Base-by-base conservation (phyloP, 2,329 filamentous ascomycete genomes). In the Aureobasidium pullulans region DNA sequence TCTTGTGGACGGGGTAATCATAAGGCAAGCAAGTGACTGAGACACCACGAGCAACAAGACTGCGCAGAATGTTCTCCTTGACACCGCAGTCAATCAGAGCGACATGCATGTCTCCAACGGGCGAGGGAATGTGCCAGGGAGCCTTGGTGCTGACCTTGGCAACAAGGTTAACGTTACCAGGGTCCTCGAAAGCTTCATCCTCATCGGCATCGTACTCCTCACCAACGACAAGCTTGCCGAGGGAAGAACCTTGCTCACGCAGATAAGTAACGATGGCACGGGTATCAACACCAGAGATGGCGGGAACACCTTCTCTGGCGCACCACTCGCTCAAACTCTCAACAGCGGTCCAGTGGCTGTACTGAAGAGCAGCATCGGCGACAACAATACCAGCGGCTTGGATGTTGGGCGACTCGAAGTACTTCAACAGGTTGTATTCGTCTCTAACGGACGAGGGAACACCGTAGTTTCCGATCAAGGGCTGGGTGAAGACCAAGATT, bases 51-150 rank as follows among this genome's bases (percentile, higher is more conserved):
- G 84, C 87, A 70, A 97, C 92, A 62, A 99, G 81, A 73, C 89
- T 95, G 70, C 94, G 90, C 62, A 99, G 86, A 69, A 99, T 99
- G 80, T 99, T 99, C 84, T 99, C 94, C 84, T 99, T 99, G 67
- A 97, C 94, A 80, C 94, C 94, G 71, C 94, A 99, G 77, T 99
- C 94, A 72, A 99, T 88, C 66, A 99, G 83, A 61, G 93, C 94
- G 67, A 99, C 85, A 77, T 99, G 94, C 73, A 90, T 87, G 69
- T 88, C 85, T 64, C 93, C 90, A 66, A 87, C 84, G 34, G 86
- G 84, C 54, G 92, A 91, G 73, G 89, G 88, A 65, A 97, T 88
- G 69, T 97, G 90, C 80, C 97, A 99, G 43, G 94, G 94, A 64
- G 92, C 89, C 81, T 99, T 99, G 76, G 94, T 99, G 81, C 89